These are phyloP conservation scores for Blastomyces parvus DNA, from an alignment of 2,329 filamentous ascomycete species.

Conservation along the genomic window DNA sequence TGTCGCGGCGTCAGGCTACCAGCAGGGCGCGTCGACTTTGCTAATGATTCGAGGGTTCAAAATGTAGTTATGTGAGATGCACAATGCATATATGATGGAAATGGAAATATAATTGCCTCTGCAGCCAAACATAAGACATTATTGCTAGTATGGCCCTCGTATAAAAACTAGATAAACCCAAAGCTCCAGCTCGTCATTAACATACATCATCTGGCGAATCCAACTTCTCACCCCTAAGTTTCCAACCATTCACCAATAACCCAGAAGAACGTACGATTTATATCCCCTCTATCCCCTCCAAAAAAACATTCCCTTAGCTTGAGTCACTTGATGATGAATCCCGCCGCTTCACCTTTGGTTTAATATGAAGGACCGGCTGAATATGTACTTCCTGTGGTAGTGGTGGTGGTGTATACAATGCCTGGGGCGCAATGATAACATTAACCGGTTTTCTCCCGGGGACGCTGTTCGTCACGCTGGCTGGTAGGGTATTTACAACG, in stretches of 20 bases:
- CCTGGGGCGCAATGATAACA: neutral
- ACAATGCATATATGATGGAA: no score
- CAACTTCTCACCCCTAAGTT: neutral
- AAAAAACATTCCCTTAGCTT: neutral
- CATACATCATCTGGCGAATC: neutral
- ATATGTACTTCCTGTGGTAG: neutral
- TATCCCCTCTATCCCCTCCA: neutral
- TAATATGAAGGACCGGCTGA: neutral
- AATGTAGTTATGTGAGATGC: no score
- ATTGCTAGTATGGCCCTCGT: neutral
- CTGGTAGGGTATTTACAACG: neutral
- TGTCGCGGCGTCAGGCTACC: no score
- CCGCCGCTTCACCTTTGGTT: neutral
- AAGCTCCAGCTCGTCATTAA: neutral
- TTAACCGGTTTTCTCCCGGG: conserved; percentile 4
- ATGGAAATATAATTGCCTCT: neutral
- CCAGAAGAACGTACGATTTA: neutral
- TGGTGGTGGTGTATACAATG: neutral
- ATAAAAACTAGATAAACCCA: neutral
- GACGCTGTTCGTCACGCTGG: neutral
- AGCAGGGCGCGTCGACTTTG: neutral
- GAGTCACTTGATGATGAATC: conserved; percentile 4
- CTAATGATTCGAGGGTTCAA: no score
- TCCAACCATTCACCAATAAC: neutral
- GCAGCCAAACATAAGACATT: neutral